phyloP scores from a whole-genome alignment of 257 asterid species.

The Echites panduratus region DNA sequence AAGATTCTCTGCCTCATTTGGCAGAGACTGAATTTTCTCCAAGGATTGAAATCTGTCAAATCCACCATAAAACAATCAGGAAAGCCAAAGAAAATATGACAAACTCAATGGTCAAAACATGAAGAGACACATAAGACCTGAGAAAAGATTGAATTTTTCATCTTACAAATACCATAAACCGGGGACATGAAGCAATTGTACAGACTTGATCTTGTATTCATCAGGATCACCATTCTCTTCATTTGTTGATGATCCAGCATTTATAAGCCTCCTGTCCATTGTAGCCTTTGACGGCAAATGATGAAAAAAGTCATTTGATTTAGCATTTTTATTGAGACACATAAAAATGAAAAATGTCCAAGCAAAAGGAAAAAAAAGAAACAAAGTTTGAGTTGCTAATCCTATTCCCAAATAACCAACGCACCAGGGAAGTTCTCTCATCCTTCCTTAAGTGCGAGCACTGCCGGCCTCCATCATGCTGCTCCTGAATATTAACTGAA shows the following conservation, averaged over 20 bases:
- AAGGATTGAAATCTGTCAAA: slow-evolving; percentile 53
- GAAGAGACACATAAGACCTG: not conserved
- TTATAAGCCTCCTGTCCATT: slow-evolving; percentile 37
- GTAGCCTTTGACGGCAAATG: slow-evolving; percentile 38
- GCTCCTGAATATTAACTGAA: slow-evolving; percentile 51
- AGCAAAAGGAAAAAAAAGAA: too few species aligned
- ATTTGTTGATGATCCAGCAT: slow-evolving; percentile 28
- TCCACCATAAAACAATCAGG: slow-evolving; percentile 14
- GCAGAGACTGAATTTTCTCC: slow-evolving; percentile 30
- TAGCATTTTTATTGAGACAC: slow-evolving; percentile 2
- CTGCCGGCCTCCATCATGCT: slow-evolving; percentile 36
- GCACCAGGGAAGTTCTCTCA: slow-evolving; percentile 44
- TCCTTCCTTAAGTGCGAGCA: slow-evolving; percentile 35
- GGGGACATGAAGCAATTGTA: slow-evolving; percentile 45
- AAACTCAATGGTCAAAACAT: not conserved
- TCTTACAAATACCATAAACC: slow-evolving; percentile 82
- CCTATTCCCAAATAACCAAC: not conserved
- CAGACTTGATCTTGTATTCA: slow-evolving; percentile 32
- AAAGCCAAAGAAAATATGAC: not conserved
- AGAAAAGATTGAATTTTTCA: slow-evolving; percentile 28
- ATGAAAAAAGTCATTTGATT: slow-evolving; percentile 12
- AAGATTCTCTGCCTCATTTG: slow-evolving; percentile 25
- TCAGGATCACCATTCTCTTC: slow-evolving; percentile 35
- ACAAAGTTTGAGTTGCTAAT: not conserved
- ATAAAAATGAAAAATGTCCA: too few species aligned